phyloP scores from a whole-genome alignment of 371 early-diverging fungal species.

The Coelomomyces lativittatus region DNA sequence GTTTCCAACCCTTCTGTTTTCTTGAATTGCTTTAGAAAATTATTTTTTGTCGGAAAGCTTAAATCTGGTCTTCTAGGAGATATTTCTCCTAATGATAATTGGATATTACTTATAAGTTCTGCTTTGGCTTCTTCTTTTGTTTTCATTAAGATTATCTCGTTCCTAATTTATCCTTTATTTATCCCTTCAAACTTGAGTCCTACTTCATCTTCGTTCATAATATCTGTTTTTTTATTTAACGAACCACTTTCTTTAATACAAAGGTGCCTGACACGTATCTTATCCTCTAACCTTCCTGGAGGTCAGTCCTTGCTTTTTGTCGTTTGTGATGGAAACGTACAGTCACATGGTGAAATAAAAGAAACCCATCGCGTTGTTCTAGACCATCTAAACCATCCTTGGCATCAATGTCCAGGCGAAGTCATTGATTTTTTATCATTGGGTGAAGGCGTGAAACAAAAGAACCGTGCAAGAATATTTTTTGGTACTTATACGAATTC shows the following conservation, averaged over 20 bases:
- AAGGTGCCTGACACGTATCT: no score
- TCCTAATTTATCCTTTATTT: no score
- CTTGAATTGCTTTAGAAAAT: neutral
- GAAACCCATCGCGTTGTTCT: neutral
- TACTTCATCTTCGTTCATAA: no score
- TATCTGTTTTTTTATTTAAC: no score
- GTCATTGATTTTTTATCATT: neutral
- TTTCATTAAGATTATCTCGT: no score
- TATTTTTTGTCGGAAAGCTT: neutral
- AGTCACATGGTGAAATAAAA: neutral
- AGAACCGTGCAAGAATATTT: neutral
- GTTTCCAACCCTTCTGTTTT: no score
- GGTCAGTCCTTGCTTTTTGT: neutral
- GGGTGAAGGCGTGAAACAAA: neutral
- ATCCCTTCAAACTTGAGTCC: no score
- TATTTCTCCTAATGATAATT: no score
- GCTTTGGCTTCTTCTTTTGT: no score
- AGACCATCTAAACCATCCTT: neutral
- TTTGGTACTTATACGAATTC: neutral
- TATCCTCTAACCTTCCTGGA: no score
- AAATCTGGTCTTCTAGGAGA: no score
- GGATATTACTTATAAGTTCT: no score
- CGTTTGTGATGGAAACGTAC: conserved; percentile 1
- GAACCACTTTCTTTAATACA: neutral
- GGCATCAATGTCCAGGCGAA: neutral